Percentiles rank a stretch among this genome's conserved stretches.
These are phyloP conservation scores for Vachellia pachyceras DNA, from an alignment of 306 rosid species.

Conservation along the genomic window DNA sequence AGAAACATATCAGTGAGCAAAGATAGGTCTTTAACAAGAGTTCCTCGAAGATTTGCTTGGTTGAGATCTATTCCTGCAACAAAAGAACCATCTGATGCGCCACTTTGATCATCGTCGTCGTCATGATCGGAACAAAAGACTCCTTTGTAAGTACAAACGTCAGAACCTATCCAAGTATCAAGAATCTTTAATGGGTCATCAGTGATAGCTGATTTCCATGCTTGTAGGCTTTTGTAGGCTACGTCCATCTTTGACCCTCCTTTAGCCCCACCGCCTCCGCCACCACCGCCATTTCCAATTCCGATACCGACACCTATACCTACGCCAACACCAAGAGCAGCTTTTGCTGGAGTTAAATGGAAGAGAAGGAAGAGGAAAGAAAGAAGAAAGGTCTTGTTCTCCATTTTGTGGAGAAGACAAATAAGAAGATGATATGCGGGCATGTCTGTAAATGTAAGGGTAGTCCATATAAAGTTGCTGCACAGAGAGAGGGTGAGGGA, in stretches of 20 bases:
- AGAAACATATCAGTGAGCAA: constrained; percentile 67
- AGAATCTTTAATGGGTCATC: constrained; percentile 75
- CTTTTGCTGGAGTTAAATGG: constrained; percentile 36
- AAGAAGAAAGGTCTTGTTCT: constrained; percentile 37
- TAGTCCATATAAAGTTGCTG: constrained; percentile 33
- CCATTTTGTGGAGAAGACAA: constrained; percentile 47
- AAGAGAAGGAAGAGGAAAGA: constrained; percentile 43
- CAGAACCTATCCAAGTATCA: constrained; percentile 69
- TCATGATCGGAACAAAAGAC: constrained; percentile 61
- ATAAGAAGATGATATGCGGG: constrained; percentile 23
- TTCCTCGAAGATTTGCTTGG: constrained; percentile 85
- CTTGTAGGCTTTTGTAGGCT: constrained; percentile 82
- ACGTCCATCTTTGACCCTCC: constrained; percentile 41
- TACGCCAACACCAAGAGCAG: constrained; percentile 44
- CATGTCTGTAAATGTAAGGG: constrained; percentile 31
- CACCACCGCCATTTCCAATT: constrained; percentile 29
- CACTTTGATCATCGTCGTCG: no score
- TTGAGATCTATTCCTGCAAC: constrained; percentile 90
- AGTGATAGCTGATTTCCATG: constrained; percentile 85
- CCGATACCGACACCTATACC: constrained; percentile 18
- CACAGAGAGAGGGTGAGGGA: constrained; percentile 34
- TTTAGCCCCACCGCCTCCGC: constrained; percentile 44
- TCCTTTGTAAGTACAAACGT: constrained; percentile 87
- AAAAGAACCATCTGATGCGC: constrained; percentile 32
- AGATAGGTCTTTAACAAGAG: constrained; percentile 77